Evolutionary conservation across 805 yeast genomes (phyloP), one percentile per base, ranked within the genome.

Genomic region (Ogataea trehaloabstinens): DNA sequence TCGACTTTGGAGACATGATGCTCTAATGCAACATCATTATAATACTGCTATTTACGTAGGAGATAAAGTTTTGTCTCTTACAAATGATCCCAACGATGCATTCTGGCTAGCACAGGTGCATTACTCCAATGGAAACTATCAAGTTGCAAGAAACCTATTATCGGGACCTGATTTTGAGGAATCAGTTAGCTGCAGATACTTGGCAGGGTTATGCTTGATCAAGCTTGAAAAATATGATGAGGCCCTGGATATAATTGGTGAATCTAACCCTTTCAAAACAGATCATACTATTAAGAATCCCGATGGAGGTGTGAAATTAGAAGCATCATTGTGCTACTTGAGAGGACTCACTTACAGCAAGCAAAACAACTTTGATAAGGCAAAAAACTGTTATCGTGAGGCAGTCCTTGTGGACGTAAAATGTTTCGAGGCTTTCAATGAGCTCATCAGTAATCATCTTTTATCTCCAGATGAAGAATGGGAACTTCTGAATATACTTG

Each of bases 81-180:
- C 97, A 0, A 73, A 74, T 42, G 96, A 90, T 55, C 85, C 96
- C 11, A 86, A 83, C 54, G 98, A 91, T 58, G 96, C 96, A 8
- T 91, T 88, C 61, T 90, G 97, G 96, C 70, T 91, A 21, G 96
- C 96, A 0, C 96, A 91, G 64, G 95, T 85, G 4, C 80, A 84
- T 58, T 87, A 79, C 60, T 69, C 80, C 40, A 78, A 78, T 40
- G 91, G 91, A 8, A 78, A 85, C 55, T 89, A 78, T 60, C 73
- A 82, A 28, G 70, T 96, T 24, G 96, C 95, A 2, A 75, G 88
- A 37, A 81, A 80, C 46, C 61, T 90, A 29, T 68, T 91, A 16
- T 63, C 78, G 13, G 72, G 77, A 11, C 68, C 72, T 24, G 77
- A 73, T 38, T 78, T 73, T 48, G 76, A 78, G 44, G 68, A 71